Conservation (phyloP, 805 yeast species). For the Teunomyces aglyptinius region DNA sequence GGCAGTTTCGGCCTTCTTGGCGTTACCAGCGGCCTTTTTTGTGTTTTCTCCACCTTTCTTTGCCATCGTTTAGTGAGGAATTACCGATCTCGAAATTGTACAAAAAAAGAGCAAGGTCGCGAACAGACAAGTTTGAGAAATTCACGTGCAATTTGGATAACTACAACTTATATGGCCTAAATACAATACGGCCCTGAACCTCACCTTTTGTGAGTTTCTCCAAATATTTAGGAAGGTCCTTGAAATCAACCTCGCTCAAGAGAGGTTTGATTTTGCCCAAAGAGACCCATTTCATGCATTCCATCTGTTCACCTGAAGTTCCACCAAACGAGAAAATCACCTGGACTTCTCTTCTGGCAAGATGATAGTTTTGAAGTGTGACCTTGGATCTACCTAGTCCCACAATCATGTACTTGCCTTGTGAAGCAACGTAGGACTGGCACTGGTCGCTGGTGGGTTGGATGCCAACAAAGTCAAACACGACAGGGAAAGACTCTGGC, state of each 20-base stretch:
- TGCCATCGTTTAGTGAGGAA: conserved; percentile 38
- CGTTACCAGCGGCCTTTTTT: conserved; percentile 63
- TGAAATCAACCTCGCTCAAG: conserved; percentile 26
- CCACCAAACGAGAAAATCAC: conserved; percentile 46
- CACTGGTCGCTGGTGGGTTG: conserved; percentile 29
- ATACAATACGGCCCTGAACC: conserved; percentile 43
- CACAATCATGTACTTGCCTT: conserved; percentile 41
- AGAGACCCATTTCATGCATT: conserved; percentile 41
- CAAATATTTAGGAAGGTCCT: conserved; percentile 35
- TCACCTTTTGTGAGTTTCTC: conserved; percentile 36
- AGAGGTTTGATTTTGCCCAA: conserved; percentile 40
- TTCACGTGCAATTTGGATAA: not conserved
- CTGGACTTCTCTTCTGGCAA: conserved; percentile 42
- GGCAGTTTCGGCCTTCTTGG: conserved; percentile 65
- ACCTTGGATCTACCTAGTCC: conserved; percentile 42
- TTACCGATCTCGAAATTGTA: conserved; percentile 3
- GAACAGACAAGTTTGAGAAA: no score
- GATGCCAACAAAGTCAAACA: conserved; percentile 39
- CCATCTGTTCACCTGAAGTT: conserved; percentile 40
- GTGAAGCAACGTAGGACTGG: conserved; percentile 28
- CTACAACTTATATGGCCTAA: conserved; percentile 21
- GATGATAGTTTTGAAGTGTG: conserved; percentile 27
- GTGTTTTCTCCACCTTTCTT: conserved; percentile 47
- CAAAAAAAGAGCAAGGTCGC: not conserved
- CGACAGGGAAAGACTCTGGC: conserved; percentile 36